Percentiles rank a stretch among this genome's conserved stretches.
Evolutionary conservation across 768 basidiomycete genomes (phyloP).

Genomic region (Pulveroboletus sp.): DNA sequence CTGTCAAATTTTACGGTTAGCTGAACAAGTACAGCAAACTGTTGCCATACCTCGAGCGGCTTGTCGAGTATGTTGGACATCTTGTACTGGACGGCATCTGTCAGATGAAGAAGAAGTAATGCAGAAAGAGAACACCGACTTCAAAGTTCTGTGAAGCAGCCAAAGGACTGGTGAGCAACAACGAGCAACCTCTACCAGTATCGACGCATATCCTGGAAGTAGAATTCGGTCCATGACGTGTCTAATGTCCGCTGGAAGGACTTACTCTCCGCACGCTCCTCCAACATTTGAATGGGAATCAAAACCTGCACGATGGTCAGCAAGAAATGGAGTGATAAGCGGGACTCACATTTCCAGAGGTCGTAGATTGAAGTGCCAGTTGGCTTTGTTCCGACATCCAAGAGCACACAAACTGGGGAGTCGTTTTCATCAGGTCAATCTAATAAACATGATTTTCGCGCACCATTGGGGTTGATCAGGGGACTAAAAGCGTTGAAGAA

Average conservation of each 20-base stretch:
- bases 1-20: slow-evolving; percentile 27
- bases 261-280: slow-evolving; percentile 92
- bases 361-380: slow-evolving; percentile 94
- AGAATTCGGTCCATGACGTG: not conserved
- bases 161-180: slow-evolving; percentile 69
- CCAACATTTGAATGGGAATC: slow-evolving; percentile 84
- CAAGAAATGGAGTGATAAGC: not conserved
- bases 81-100: slow-evolving; percentile 58
- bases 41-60: slow-evolving; percentile 72
- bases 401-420: slow-evolving; percentile 71
- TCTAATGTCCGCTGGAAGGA: not conserved
- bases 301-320: slow-evolving; percentile 43
- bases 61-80: slow-evolving; percentile 97
- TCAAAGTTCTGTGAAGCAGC: slow-evolving; percentile 97
- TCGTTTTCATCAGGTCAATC: not conserved
- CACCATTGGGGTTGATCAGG: slow-evolving; percentile 78
- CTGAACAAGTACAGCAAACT: not conserved
- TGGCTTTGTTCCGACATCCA: slow-evolving; percentile 96
- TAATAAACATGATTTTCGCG: slow-evolving; percentile 1
- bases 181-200: slow-evolving; percentile 65
- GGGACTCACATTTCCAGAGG: slow-evolving; percentile 78
- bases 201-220: slow-evolving; percentile 71
- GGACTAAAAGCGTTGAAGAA: slow-evolving; percentile 97
- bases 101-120: not conserved
- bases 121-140: slow-evolving; percentile 31